phyloP scores from a whole-genome alignment of 768 basidiomycete species.

The Agrocybe pediades region DNA sequence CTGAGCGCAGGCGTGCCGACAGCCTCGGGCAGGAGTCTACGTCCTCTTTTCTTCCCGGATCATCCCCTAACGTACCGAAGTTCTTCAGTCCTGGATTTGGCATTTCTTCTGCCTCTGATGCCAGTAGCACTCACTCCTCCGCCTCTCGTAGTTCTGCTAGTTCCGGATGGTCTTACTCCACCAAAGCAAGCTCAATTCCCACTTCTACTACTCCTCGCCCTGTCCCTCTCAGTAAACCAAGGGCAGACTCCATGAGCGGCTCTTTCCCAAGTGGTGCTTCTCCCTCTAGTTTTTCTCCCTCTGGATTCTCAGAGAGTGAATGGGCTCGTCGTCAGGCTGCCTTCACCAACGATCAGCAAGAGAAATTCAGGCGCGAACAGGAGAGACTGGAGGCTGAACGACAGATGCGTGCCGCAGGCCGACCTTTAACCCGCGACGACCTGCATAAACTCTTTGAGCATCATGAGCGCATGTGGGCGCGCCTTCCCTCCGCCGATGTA shows the following conservation, averaged over 20 bases:
- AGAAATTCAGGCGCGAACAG: slow-evolving; percentile 70
- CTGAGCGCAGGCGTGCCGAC: slow-evolving; percentile 48
- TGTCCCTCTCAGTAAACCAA: slow-evolving; percentile 27
- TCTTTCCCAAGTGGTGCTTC: slow-evolving; percentile 26
- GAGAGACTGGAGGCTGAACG: slow-evolving; percentile 60
- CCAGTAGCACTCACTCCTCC: slow-evolving; percentile 20
- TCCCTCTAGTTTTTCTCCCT: slow-evolving; percentile 15
- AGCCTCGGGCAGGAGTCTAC: slow-evolving; percentile 32
- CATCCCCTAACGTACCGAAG: slow-evolving; percentile 26
- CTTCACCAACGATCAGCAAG: slow-evolving; percentile 64
- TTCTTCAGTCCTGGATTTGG: slow-evolving; percentile 20
- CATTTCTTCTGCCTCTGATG: slow-evolving; percentile 20
- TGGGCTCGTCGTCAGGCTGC: slow-evolving; percentile 68
- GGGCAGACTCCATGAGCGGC: slow-evolving; percentile 35
- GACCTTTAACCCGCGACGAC: slow-evolving; percentile 57
- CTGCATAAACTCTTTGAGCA: slow-evolving; percentile 54
- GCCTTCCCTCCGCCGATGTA: slow-evolving; percentile 33
- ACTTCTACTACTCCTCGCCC: slow-evolving; percentile 26
- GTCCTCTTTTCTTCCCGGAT: slow-evolving; percentile 20
- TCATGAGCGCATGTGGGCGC: slow-evolving; percentile 66
- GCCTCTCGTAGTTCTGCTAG: slow-evolving; percentile 28
- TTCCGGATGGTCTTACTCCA: slow-evolving; percentile 31
- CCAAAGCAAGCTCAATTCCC: slow-evolving; percentile 27
- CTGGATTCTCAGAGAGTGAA: slow-evolving; percentile 45
- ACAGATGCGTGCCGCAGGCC: slow-evolving; percentile 51